Percentiles rank a stretch among this genome's conserved stretches.
These are phyloP conservation scores for Aquilaria malaccensis DNA, from an alignment of 345 rosid species.

Conservation along the genomic window DNA sequence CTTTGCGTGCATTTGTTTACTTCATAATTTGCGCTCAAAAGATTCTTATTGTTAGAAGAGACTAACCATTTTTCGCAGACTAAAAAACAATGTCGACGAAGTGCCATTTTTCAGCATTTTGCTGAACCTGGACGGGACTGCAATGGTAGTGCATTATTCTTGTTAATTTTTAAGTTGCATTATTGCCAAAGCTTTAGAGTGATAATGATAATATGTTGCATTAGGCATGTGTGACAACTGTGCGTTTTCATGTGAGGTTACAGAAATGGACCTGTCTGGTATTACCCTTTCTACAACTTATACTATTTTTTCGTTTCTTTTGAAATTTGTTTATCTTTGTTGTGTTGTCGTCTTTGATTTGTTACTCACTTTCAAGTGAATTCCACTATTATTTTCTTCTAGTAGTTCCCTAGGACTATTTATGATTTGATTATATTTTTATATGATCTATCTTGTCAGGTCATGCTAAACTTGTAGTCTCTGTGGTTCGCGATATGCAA, in stretches of 20 bases:
- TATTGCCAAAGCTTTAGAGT: constrained; percentile 8
- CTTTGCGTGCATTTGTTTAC: constrained; percentile 5
- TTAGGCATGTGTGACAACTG: constrained; percentile 96
- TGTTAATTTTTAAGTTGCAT: not conserved
- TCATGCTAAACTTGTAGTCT: constrained; percentile 53
- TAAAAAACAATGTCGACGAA: constrained; percentile 75
- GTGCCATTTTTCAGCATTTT: constrained; percentile 79
- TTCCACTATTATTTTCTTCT: too few species aligned
- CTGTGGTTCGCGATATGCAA: constrained; percentile 62
- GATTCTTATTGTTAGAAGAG: constrained; percentile 6
- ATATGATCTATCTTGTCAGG: constrained; percentile 32
- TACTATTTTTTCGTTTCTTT: too few species aligned
- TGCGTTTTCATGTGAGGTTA: constrained; percentile 57
- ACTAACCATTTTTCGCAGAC: constrained; percentile 34
- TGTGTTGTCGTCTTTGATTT: too few species aligned
- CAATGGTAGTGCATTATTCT: constrained; percentile 46
- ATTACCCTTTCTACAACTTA: constrained; percentile 21
- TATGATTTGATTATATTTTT: not conserved
- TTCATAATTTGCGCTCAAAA: not conserved
- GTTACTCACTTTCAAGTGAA: too few species aligned
- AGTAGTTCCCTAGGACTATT: not conserved
- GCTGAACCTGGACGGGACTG: constrained; percentile 86
- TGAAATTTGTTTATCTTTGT: too few species aligned
- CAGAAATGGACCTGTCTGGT: constrained; percentile 71
- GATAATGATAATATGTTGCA: constrained; percentile 12